Evolutionary conservation across 2,329 filamentous ascomycete genomes (phyloP).

Genomic region (Aspergillus vadensis): DNA sequence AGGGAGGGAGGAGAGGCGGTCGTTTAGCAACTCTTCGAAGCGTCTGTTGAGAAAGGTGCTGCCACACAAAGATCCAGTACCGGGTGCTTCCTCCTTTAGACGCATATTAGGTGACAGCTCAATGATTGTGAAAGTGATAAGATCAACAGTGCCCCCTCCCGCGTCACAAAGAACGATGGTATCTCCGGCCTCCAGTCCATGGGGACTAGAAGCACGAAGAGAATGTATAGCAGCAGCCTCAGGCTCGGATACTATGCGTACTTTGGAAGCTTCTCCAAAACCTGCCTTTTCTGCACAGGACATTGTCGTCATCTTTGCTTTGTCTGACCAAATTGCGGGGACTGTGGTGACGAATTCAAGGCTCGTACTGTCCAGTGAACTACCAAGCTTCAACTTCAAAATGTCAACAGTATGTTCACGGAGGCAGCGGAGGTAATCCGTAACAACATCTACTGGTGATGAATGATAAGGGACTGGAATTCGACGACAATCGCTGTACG

Average conservation of each 20-base stretch:
- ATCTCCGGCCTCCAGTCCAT: slow-evolving; percentile 20
- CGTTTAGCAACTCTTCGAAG: slow-evolving; percentile 27
- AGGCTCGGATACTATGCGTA: slow-evolving; percentile 26
- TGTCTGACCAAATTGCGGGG: slow-evolving; percentile 34
- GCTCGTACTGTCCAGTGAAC: slow-evolving; percentile 10
- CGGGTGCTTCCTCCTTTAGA: slow-evolving; percentile 29
- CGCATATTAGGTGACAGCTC: slow-evolving; percentile 25
- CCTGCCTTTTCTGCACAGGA: slow-evolving; percentile 20
- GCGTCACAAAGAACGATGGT: slow-evolving; percentile 33
- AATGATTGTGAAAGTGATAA: slow-evolving; percentile 33
- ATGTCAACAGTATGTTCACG: slow-evolving; percentile 14
- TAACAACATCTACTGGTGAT: slow-evolving; percentile 11
- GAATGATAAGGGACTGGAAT: slow-evolving; percentile 12
- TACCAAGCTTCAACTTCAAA: slow-evolving; percentile 17
- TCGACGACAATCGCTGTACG: slow-evolving; percentile 15
- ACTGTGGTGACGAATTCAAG: slow-evolving; percentile 32
- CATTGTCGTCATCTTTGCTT: slow-evolving; percentile 23
- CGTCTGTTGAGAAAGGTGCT: slow-evolving; percentile 32
- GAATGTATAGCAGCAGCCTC: slow-evolving; percentile 28
- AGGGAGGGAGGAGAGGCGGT: slow-evolving; percentile 14
- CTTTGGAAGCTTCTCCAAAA: slow-evolving; percentile 2
- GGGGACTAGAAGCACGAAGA: slow-evolving; percentile 13
- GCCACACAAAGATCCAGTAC: slow-evolving; percentile 29
- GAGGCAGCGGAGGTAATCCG: slow-evolving; percentile 20
- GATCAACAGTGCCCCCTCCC: slow-evolving; percentile 33